Conservation (phyloP, 495 filamentous ascomycete genomes). For the Neurospora tetraspora region DNA sequence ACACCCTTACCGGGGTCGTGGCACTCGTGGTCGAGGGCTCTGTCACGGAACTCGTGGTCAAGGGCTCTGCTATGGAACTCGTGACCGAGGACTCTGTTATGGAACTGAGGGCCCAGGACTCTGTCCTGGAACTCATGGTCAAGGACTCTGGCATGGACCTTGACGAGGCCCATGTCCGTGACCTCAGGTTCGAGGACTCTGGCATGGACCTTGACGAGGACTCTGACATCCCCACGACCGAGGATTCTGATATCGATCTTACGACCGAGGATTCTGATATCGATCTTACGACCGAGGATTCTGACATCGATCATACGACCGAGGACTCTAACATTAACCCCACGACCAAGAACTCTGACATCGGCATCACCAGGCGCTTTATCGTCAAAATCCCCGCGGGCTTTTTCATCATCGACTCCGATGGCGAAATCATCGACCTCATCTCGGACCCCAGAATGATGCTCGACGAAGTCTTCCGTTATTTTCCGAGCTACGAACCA, state of each 20-base stretch:
- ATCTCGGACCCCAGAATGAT: not conserved
- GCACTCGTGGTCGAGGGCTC: not conserved
- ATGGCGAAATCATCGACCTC: not conserved
- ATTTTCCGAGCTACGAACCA: not conserved
- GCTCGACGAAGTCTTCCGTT: not conserved
- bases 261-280: not conserved
- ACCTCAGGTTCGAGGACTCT: not conserved
- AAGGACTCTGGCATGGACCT: too few relatives aligned
- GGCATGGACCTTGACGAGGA: too few relatives aligned
- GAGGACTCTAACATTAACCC: not conserved
- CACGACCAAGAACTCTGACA: not conserved
- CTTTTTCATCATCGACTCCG: not conserved
- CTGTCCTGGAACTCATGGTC: too few relatives aligned
- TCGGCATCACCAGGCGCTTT: not conserved
- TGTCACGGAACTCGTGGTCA: not conserved
- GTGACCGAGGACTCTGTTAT: not conserved
- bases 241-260: not conserved
- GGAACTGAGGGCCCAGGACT: too few relatives aligned
- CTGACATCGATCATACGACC: not conserved
- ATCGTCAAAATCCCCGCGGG: not conserved
- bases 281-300: not conserved
- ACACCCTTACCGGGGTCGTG: not conserved
- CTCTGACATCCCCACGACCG: not conserved
- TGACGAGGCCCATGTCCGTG: too few relatives aligned
- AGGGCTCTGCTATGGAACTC: not conserved